These are phyloP conservation scores for Aechmea fasciata DNA, from an alignment of 176 grass and related monocot genomes.

Conservation along the genomic window DNA sequence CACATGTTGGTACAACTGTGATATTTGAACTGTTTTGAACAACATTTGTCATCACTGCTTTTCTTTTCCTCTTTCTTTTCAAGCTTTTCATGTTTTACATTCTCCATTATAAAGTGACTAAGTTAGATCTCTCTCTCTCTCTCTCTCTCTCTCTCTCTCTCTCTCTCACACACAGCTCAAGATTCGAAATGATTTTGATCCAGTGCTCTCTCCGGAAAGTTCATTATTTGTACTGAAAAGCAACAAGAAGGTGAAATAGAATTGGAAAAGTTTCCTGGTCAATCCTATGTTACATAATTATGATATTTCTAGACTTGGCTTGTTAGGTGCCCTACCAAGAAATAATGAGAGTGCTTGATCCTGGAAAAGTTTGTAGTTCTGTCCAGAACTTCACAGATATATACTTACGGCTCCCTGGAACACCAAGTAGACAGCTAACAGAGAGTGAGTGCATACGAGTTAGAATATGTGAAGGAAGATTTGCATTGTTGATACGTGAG, in stretches of 20 bases:
- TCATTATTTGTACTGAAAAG: slow-evolving; percentile 97
- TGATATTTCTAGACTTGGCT: slow-evolving; percentile 9
- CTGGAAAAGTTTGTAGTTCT: slow-evolving; percentile 81
- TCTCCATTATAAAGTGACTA: not conserved
- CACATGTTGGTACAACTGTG: slow-evolving; percentile 96
- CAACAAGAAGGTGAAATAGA: slow-evolving; percentile 52
- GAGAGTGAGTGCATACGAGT: slow-evolving; percentile 96
- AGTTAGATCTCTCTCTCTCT: not conserved
- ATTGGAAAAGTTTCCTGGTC: not conserved
- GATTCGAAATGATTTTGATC: slow-evolving; percentile 99
- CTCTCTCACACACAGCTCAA: slow-evolving; percentile 57
- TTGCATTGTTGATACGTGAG: slow-evolving; percentile 94
- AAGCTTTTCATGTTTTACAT: not conserved
- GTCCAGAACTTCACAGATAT: slow-evolving; percentile 97
- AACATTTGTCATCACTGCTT: slow-evolving; percentile 2
- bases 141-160: not conserved
- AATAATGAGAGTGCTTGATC: slow-evolving; percentile 72
- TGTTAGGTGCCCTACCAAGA: slow-evolving; percentile 82
- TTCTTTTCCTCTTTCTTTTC: not conserved
- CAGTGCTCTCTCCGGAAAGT: slow-evolving; percentile 95
- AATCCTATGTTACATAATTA: not conserved
- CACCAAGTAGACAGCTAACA: slow-evolving; percentile 59
- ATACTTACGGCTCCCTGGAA: slow-evolving; percentile 72
- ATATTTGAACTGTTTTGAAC: slow-evolving; percentile 21
- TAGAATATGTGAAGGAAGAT: slow-evolving; percentile 98